Base-by-base conservation (phyloP, 2,329 filamentous ascomycete species). In the Ophiostoma angusticollis region DNA sequence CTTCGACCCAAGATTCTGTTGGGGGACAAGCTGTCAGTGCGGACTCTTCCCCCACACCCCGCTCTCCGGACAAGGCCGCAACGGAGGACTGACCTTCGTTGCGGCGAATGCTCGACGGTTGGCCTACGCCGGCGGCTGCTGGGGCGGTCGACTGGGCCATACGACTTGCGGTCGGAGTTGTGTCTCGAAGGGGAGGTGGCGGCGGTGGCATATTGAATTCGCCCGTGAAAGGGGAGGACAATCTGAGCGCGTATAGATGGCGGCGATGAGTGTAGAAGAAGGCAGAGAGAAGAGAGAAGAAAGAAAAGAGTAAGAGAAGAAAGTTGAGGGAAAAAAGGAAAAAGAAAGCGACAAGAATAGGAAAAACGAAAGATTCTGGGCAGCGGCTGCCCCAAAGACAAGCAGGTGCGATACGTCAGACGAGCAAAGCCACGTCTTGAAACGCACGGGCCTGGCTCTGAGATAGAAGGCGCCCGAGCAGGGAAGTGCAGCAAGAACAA, bases 1-100 rank as follows among this genome's bases (percentile, higher is more conserved):
- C 78, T 58, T 98, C 89, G 50, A 96, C 77, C 91, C 91, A 98
- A 8, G 91, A 95, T 64, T 96, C 91, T 87, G 65, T 49, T 41
- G 34, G n/a, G n/a, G n/a, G n/a, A n/a, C n/a, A n/a, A n/a, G n/a
- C 8, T 19, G 14, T 14, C 28, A 14, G 4, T 9, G 9, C 28
- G n/a, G 12, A 6, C 5, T 30, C 28, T 14, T n/a, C n/a, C n/a
- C n/a, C n/a, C n/a, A n/a, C n/a, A n/a, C n/a, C n/a, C n/a, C n/a
- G n/a, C n/a, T n/a, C n/a, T n/a, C n/a, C n/a, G 25, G 14, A 28
- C 25, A 9, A 13, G 4, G 9, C n/a, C n/a, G n/a, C n/a, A n/a
- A 12, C 8, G 14, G 3, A 12, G 9, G 4, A 54, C 56, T 54
- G 42, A 58, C 57, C 56, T 29, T 58, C 56, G 48, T 57, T 51